Evolutionary conservation across 2,329 filamentous ascomycete species (phyloP).

Genomic region (Colletotrichum chrysophilum): DNA sequence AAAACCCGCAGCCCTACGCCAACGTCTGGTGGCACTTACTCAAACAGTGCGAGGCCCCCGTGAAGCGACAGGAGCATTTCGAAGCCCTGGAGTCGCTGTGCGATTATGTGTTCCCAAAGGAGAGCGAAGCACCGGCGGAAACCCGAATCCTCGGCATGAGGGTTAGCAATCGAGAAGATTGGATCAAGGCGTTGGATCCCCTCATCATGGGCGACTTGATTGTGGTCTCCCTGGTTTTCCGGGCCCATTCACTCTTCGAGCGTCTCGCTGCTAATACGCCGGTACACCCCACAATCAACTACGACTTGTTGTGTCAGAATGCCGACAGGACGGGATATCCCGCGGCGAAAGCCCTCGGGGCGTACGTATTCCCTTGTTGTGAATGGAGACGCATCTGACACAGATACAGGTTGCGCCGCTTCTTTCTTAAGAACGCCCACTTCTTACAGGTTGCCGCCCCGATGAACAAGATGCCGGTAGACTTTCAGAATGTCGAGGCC

Average conservation of each 20-base stretch:
- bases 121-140: not conserved
- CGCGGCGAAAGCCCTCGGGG: not conserved
- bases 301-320: not conserved
- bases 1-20: not conserved
- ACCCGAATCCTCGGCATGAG: not conserved
- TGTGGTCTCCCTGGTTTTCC: not conserved
- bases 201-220: constrained; percentile 4
- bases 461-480: not conserved
- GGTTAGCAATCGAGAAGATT: not conserved
- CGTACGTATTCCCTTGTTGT: not conserved
- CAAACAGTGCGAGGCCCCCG: not conserved
- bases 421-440: not conserved
- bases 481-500: not conserved
- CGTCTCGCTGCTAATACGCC: not conserved
- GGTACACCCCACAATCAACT: not conserved
- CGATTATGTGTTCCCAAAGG: not conserved
- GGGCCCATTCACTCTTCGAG: not conserved
- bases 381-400: not conserved
- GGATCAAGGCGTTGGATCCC: not conserved
- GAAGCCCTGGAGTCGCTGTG: not conserved
- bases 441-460: not conserved
- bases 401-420: not conserved
- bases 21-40: constrained; percentile 7
- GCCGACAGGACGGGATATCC: not conserved
- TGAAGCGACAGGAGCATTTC: not conserved